Percentiles rank a stretch among this genome's conserved stretches.
Evolutionary conservation across 495 filamentous ascomycete genomes (phyloP).

Genomic region (Sabuloglossum arenarium): DNA sequence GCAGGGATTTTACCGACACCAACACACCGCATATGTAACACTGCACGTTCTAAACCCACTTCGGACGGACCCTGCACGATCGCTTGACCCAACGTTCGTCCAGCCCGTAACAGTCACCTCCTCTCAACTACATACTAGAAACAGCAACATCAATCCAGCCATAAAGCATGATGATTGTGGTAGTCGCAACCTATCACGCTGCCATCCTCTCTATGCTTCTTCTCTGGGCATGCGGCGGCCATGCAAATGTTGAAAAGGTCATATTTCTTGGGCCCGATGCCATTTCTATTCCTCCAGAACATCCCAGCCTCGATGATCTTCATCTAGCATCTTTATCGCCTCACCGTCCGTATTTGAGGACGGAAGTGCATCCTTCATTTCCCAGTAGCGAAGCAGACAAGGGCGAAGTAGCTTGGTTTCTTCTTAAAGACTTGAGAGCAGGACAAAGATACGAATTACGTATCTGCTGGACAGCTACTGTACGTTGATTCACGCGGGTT

Average conservation of each 20-base stretch:
- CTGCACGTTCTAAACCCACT: neutral
- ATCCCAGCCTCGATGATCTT: slow-evolving; percentile 40
- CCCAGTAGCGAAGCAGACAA: slow-evolving; percentile 28
- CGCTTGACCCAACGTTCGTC: neutral
- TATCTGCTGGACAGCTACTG: slow-evolving; percentile 84
- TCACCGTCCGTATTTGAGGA: slow-evolving; percentile 29
- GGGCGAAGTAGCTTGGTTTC: slow-evolving; percentile 58
- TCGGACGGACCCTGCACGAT: neutral
- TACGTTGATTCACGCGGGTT: slow-evolving; percentile 23
- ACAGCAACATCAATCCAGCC: neutral
- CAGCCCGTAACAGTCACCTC: too few relatives aligned
- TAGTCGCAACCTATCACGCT: neutral
- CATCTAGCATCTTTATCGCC: slow-evolving; percentile 44
- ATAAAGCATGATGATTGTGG: neutral
- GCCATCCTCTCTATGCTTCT: neutral
- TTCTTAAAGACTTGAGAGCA: slow-evolving; percentile 52
- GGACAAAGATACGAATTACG: slow-evolving; percentile 77
- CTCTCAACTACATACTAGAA: neutral
- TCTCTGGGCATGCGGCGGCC: neutral
- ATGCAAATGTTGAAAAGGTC: slow-evolving; percentile 72
- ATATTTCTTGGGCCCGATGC: slow-evolving; percentile 60
- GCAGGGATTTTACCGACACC: neutral
- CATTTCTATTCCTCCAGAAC: slow-evolving; percentile 28
- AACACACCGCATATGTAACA: neutral
- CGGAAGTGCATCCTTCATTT: slow-evolving; percentile 41